These are phyloP conservation scores for Suillus ampliporus DNA, from an alignment of 768 basidiomycete genomes.

Conservation along the genomic window DNA sequence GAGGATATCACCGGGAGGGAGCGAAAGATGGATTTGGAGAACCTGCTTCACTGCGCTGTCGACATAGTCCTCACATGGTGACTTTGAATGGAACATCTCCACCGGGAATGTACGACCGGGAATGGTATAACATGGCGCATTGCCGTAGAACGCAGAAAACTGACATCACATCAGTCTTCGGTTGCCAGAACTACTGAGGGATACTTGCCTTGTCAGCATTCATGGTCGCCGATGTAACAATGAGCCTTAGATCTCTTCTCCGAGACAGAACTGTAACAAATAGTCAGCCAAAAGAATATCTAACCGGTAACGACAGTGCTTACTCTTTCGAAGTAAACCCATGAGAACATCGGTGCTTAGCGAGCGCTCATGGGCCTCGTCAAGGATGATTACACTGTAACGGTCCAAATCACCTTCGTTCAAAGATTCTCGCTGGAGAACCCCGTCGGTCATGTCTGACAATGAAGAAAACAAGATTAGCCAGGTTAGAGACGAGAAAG, in stretches of 20 bases:
- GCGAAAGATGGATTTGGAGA: constrained; percentile 92
- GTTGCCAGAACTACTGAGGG: constrained; percentile 1
- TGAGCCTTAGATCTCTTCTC: constrained; percentile 90
- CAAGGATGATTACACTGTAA: constrained; percentile 97
- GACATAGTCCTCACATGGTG: constrained; percentile 99
- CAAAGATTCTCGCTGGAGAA: constrained; percentile 94
- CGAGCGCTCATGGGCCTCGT: constrained; percentile 98
- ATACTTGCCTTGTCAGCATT: constrained; percentile 90
- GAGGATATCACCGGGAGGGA: constrained; percentile 91
- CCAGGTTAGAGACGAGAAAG: not conserved
- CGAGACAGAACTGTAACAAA: constrained; percentile 73
- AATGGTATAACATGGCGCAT: constrained; percentile 94
- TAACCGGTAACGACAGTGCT: constrained; percentile 29
- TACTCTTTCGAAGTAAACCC: constrained; percentile 94
- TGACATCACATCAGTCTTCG: constrained; percentile 34
- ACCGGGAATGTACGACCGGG: constrained; percentile 96
- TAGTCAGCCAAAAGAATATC: constrained; percentile 11
- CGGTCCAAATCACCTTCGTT: constrained; percentile 98
- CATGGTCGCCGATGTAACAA: constrained; percentile 99
- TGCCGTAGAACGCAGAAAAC: constrained; percentile 97
- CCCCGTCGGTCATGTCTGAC: constrained; percentile 98
- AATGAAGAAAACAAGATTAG: constrained; percentile 9
- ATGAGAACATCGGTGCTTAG: constrained; percentile 97
- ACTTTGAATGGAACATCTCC: constrained; percentile 94
- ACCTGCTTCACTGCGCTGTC: constrained; percentile 98